phyloP scores from a whole-genome alignment of 2,329 filamentous ascomycete species.

The Penicillium sp. region DNA sequence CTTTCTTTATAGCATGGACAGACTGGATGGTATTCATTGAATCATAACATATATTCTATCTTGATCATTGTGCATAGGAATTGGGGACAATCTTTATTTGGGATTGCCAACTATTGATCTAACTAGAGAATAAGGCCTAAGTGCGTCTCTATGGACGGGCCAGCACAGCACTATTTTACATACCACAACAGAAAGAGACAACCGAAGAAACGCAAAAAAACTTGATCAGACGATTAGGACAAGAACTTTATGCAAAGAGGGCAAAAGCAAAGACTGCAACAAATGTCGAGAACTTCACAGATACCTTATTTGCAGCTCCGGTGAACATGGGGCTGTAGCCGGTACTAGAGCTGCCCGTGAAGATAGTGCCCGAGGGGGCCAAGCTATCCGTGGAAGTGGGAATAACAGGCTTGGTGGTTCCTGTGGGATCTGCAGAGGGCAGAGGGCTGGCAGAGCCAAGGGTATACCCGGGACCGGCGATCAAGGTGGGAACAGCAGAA shows the following conservation, averaged over 20 bases:
- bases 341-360: slow-evolving; percentile 8
- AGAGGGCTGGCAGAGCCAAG: neutral
- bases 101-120: neutral
- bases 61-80: too few species aligned
- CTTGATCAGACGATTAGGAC: neutral
- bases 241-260: slow-evolving; percentile 11
- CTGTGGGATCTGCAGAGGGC: neutral
- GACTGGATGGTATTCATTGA: too few species aligned
- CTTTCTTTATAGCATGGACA: neutral
- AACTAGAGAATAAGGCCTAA: neutral
- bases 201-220: neutral
- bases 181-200: neutral
- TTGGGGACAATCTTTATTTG: neutral
- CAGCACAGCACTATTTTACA: neutral
- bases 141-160: neutral
- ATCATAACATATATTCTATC: too few species aligned
- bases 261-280: slow-evolving; percentile 16
- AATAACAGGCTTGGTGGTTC: slow-evolving; percentile 2
- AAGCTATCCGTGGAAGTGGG: slow-evolving; percentile 1
- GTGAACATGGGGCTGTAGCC: slow-evolving; percentile 23
- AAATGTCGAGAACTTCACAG: slow-evolving; percentile 14
- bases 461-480: neutral
- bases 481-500: neutral
- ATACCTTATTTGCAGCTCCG: slow-evolving; percentile 19
- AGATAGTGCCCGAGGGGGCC: slow-evolving; percentile 1